phyloP scores from a whole-genome alignment of 2,329 filamentous ascomycete species.

The Albifimbria verrucaria region DNA sequence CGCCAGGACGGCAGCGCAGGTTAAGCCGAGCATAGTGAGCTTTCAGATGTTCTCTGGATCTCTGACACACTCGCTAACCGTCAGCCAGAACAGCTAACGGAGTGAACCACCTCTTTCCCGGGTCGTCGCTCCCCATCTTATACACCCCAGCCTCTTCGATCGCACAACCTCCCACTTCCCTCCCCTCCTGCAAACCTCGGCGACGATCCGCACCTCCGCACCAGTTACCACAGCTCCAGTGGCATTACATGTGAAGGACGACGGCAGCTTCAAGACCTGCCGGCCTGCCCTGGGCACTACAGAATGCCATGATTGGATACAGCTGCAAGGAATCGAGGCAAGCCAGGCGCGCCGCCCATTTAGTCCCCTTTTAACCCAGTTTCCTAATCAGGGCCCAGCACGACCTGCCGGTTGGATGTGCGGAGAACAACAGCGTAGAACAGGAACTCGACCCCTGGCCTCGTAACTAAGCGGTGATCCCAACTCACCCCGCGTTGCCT shows the following conservation, averaged over 20 bases:
- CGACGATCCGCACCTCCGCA: background rate
- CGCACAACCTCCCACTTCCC: background rate
- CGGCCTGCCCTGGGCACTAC: no score
- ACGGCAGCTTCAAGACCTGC: no score
- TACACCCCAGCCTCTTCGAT: background rate
- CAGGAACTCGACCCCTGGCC: no score
- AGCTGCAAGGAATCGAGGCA: no score
- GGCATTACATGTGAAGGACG: background rate
- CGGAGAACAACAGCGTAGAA: background rate
- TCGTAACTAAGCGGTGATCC: no score
- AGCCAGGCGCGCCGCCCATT: no score
- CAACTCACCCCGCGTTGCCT: background rate
- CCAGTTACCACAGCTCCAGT: background rate
- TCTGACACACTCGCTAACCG: background rate
- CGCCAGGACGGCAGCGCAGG: background rate
- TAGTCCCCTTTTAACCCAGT: background rate
- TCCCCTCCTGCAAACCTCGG: background rate
- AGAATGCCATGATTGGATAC: no score
- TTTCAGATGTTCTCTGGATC: background rate
- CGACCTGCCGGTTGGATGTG: background rate
- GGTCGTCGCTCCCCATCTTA: background rate
- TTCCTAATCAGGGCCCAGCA: background rate
- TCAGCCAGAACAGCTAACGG: background rate
- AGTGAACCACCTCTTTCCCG: background rate
- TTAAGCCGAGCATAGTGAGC: background rate